Percentiles rank a stretch among this genome's conserved stretches.
Evolutionary conservation across 176 grass and related monocot genomes (phyloP).

Genomic region (Avena sativa): DNA sequence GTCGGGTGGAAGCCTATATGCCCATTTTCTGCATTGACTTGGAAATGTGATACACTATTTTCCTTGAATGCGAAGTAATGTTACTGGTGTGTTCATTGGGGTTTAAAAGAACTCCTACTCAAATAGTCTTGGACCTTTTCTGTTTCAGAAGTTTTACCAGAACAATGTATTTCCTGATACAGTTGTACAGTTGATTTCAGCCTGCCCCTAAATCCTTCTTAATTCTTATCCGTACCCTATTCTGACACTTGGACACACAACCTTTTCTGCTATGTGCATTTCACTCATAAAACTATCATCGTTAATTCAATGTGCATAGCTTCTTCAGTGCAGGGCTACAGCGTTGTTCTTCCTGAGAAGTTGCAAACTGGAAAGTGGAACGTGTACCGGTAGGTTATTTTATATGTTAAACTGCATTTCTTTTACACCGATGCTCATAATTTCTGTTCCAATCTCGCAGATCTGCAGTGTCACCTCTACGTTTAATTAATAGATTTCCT

Average conservation of each 20-base stretch:
- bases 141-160: background rate
- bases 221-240: background rate
- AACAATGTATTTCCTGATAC: background rate
- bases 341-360: constrained; percentile 87
- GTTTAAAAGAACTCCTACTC: background rate
- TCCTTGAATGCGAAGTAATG: background rate
- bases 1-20: background rate
- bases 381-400: constrained; percentile 76
- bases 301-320: constrained; percentile 12
- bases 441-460: constrained; percentile 52
- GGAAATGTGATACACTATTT: background rate
- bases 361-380: constrained; percentile 98
- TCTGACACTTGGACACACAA: background rate
- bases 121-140: background rate
- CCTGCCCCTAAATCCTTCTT: background rate
- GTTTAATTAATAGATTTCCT: constrained; percentile 61
- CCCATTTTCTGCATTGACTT: background rate
- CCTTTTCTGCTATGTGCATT: background rate
- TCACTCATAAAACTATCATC: background rate
- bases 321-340: constrained; percentile 86
- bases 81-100: background rate
- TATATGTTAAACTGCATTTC: constrained; percentile 19
- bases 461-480: constrained; percentile 70
- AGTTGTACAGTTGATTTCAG: background rate
- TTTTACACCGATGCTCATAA: constrained; percentile 26